Conservation (phyloP, 2,329 filamentous ascomycete genomes). For the Colletotrichum sp. region DNA sequence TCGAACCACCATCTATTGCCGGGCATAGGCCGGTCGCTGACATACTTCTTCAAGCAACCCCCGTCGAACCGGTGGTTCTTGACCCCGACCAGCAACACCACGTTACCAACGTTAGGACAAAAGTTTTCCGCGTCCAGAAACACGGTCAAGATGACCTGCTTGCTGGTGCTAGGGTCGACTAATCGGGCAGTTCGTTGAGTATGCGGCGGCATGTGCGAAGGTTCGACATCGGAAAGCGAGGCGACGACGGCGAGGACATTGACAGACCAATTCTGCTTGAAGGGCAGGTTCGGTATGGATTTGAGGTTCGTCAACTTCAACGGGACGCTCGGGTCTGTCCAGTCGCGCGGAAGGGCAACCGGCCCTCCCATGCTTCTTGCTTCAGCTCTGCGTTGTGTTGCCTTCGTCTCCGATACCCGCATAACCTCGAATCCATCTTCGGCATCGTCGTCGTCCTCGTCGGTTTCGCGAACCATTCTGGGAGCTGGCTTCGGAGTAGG, state of each 20-base stretch:
- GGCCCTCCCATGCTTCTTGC: slow-evolving; percentile 20
- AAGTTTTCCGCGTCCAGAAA: slow-evolving; percentile 59
- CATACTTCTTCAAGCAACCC: slow-evolving; percentile 49
- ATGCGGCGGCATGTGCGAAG: slow-evolving; percentile 53
- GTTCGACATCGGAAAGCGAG: slow-evolving; percentile 51
- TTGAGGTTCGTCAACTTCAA: slow-evolving; percentile 57
- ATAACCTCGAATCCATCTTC: slow-evolving; percentile 39
- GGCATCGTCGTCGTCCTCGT: slow-evolving; percentile 25
- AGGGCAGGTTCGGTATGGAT: slow-evolving; percentile 56
- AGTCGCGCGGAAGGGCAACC: slow-evolving; percentile 44
- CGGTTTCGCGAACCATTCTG: background rate
- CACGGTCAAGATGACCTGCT: slow-evolving; percentile 58
- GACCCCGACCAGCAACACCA: slow-evolving; percentile 57
- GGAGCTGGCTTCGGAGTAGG: background rate
- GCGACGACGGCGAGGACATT: slow-evolving; percentile 58
- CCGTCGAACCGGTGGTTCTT: slow-evolving; percentile 63
- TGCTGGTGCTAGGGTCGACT: slow-evolving; percentile 54
- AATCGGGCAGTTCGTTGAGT: slow-evolving; percentile 58
- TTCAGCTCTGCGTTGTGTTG: background rate
- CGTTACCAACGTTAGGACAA: slow-evolving; percentile 49
- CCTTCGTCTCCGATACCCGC: slow-evolving; percentile 23
- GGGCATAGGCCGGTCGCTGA: slow-evolving; percentile 36
- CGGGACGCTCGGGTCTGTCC: slow-evolving; percentile 45
- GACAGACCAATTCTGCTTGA: slow-evolving; percentile 63
- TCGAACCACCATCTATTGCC: slow-evolving; percentile 57